Evolutionary conservation across 129 eudicot genomes (phyloP).

Genomic region (Sambucus nigra): DNA sequence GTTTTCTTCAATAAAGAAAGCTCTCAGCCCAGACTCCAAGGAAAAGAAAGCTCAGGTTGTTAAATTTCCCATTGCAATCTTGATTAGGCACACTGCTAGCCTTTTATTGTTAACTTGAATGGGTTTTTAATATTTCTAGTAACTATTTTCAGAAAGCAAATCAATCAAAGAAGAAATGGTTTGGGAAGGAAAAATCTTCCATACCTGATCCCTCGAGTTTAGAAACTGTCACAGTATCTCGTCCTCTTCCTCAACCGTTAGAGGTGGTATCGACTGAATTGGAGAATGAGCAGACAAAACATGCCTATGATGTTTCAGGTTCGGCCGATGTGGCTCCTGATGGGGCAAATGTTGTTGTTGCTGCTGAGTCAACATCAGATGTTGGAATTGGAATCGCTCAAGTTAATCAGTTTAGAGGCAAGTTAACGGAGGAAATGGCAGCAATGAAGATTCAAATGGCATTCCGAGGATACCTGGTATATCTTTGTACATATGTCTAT

Average conservation of each 20-base stretch:
- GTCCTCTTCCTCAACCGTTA: conserved; percentile 35
- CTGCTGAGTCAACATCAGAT: conserved; percentile 70
- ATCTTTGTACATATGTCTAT: conserved; percentile 11
- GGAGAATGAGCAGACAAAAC: conserved; percentile 59
- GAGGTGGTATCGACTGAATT: conserved; percentile 43
- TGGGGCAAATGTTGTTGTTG: conserved; percentile 41
- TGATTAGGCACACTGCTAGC: neutral
- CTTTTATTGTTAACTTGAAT: neutral
- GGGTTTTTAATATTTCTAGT: neutral
- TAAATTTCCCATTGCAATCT: neutral
- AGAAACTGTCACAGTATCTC: conserved; percentile 29
- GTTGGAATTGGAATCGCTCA: conserved; percentile 44
- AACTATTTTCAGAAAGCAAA: conserved; percentile 36
- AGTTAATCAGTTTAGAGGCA: conserved; percentile 40
- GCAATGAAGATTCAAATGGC: conserved; percentile 74
- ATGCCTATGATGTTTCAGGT: conserved; percentile 49
- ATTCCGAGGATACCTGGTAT: conserved; percentile 83
- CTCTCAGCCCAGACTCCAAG: conserved; percentile 64
- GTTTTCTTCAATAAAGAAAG: conserved; percentile 85
- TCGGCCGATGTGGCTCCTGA: conserved; percentile 71
- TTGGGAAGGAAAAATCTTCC: conserved; percentile 34
- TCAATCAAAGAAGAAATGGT: conserved; percentile 44
- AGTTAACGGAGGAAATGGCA: conserved; percentile 68
- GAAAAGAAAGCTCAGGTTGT: conserved; percentile 54
- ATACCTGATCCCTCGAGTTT: conserved; percentile 18